Base-by-base conservation (phyloP, 1,284 basidiomycete species). In the Lentinula novae-zelandiae region DNA sequence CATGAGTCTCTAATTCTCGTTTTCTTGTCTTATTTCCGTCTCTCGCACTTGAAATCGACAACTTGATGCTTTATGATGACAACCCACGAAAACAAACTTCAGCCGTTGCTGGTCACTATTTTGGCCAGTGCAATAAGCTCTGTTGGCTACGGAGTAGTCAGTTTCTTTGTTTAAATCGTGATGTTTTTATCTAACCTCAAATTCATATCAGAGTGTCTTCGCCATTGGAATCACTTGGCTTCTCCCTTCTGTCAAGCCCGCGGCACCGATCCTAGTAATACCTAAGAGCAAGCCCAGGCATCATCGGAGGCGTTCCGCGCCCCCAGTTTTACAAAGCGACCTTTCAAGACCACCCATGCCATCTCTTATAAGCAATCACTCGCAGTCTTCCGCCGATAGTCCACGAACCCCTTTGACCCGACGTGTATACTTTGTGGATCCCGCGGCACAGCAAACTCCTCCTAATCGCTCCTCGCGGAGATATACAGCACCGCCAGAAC, bases 201-300 rank as follows among this genome's bases (percentile, higher is more conserved):
- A 27, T 27, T 33, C 27, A 17, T n/a, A 31, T 7, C 49, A 63
- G 62, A 63, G 62, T 17, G n/a, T 63, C 22, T 60, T 63, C 42
- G 62, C 62, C 36, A 63, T 63, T 38, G 62, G 59, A 4, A 48
- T 63, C 6, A 42, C 60, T 4, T 63, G 62, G 62, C 55, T 63
- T 44, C 46, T 63, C 27, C 62, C 62, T 12, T 57, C 58, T 6
- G 56, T 46, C 40, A 53, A 42, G 17, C 51, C 62, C 53, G 51
- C 34, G 9, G 42, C 40, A 13, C 62, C 51, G n/a, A 31, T 44
- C 9, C 20, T 34, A 48, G 50, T 39, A 9, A 31, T 2, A n/a
- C 9, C 33, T 27, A 53, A 27, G 50, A 40, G 34, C 4, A 58
- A 57, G 54, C 61, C 13, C 42, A 57, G 57, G 34, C 39, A 57